Conservation (phyloP, 139 green algal species). For the Gonium pectorale region DNA sequence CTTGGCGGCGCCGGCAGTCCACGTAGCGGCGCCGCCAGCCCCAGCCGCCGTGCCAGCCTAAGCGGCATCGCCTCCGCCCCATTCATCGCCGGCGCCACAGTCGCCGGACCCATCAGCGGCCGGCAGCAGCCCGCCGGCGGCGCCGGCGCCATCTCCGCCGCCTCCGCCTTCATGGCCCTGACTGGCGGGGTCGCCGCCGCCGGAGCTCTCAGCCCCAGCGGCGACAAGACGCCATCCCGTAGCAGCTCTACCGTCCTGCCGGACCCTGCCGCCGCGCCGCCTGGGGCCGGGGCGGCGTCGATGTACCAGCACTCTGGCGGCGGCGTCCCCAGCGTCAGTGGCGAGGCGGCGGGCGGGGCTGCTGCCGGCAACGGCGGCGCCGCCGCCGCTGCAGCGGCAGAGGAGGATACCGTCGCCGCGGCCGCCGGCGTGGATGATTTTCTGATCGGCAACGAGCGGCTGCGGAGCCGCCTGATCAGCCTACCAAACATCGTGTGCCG, state of each 20-base stretch:
- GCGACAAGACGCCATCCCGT: too few relatives aligned
- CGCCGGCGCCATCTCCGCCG: not conserved
- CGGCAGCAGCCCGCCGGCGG: not conserved
- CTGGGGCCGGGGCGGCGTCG: too few relatives aligned
- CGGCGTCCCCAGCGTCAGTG: too few relatives aligned
- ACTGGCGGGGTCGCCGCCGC: too few relatives aligned
- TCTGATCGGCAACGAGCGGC: constrained; percentile 10
- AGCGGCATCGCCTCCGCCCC: not conserved
- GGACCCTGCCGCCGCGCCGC: too few relatives aligned
- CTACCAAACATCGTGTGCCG: constrained; percentile 55
- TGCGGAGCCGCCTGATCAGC: constrained; percentile 38
- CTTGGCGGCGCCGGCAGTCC: not conserved
- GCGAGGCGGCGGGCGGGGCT: not conserved
- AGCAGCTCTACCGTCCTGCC: too few relatives aligned
- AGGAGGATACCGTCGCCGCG: not conserved
- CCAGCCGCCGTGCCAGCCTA: not conserved
- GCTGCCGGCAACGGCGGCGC: not conserved
- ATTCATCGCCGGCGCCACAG: constrained; percentile 27
- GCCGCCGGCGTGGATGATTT: not conserved
- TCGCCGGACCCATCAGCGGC: not conserved
- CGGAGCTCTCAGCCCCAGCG: too few relatives aligned
- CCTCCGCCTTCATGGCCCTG: too few relatives aligned
- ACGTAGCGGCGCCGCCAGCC: not conserved
- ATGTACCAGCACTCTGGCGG: too few relatives aligned
- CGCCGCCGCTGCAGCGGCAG: too few relatives aligned